Base-by-base conservation (phyloP, 192 early-diverging fungal species). In the Rhizoclosmatium sp. region DNA sequence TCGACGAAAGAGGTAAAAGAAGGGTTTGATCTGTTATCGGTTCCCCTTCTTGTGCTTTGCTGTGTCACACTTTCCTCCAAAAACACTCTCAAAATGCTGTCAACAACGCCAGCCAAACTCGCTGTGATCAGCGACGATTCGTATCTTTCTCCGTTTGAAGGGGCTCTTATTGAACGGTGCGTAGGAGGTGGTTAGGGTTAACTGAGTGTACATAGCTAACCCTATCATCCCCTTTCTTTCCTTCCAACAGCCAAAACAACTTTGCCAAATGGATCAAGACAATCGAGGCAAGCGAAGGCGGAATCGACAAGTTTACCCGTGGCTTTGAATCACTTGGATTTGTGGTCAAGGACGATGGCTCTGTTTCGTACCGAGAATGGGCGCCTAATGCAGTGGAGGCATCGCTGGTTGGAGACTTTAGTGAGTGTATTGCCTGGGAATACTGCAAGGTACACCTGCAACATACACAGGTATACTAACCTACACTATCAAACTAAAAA, bases 311-410 rank as follows among this genome's bases (percentile, higher is more conserved):
- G 59, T 99, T 95, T 82, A 89, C 94, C 21, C 89, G 91, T 21
- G 92, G 92, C 39, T 96, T 94, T 77, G 92, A 96, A 72, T 69
- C 79, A 40, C 92, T 93, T 80, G 97, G 97, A 1, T 93, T 99
- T 78, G 90, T 92, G 73, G 83, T 83, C n/a, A 40, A 75, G 19
- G 72, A 14, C 59, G 47, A 78, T 16, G 88, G 92, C 60, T 80
- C 82, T 4, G 92, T 97, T 64, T 75, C 87, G 3, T 99, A 97
- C 85, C 87, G 94, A n/a, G 97, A 99, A 84, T 99, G 96, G 96
- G 96, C 96, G 47, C 97, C 97, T 4, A 92, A 91, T 59, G 96
- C 93, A 5, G 80, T 71, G 16, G 81, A 82, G 41, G 96, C 96
- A 23, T 92, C 84, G 70, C 87, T 99, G 46, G 88, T 97, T 75